phyloP scores from a whole-genome alignment of 2,329 filamentous ascomycete species.

The Colletotrichum euphorbiae region DNA sequence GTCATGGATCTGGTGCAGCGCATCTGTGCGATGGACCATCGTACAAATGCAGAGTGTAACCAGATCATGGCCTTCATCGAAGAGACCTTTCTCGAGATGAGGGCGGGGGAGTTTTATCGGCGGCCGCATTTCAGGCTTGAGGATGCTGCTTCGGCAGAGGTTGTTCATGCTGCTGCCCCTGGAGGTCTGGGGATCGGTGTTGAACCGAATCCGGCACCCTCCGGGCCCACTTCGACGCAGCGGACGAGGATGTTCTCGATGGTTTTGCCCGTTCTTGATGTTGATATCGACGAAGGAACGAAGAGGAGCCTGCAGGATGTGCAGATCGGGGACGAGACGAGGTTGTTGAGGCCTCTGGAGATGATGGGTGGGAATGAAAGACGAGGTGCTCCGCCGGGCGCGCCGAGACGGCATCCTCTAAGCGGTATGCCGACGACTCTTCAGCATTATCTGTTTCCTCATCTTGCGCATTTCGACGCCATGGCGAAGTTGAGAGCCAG shows the following conservation, averaged over 20 bases:
- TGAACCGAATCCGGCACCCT: neutral
- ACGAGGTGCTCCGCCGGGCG: neutral
- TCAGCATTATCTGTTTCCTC: slow-evolving; percentile 40
- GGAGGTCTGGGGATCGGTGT: neutral
- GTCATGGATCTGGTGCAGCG: slow-evolving; percentile 41
- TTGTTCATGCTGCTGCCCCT: neutral
- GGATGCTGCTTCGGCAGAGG: neutral
- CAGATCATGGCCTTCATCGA: slow-evolving; percentile 39
- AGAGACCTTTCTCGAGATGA: slow-evolving; percentile 41
- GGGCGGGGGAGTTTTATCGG: slow-evolving; percentile 38
- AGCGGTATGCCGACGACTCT: slow-evolving; percentile 40
- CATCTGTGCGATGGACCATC: slow-evolving; percentile 38
- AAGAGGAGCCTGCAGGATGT: slow-evolving; percentile 32
- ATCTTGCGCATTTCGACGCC: slow-evolving; percentile 41
- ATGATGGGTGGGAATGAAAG: slow-evolving; percentile 13
- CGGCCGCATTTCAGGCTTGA: slow-evolving; percentile 39
- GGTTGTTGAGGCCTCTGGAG: slow-evolving; percentile 2
- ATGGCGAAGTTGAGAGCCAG: slow-evolving; percentile 34
- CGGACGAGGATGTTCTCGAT: slow-evolving; percentile 37
- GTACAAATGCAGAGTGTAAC: slow-evolving; percentile 35
- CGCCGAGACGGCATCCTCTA: slow-evolving; percentile 22
- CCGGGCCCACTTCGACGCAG: neutral
- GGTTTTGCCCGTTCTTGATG: slow-evolving; percentile 39
- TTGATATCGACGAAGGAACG: slow-evolving; percentile 40
- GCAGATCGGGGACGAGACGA: slow-evolving; percentile 33